Evolutionary conservation across 148 eudicot genomes (phyloP).

Genomic region (Arctostaphylos glauca): DNA sequence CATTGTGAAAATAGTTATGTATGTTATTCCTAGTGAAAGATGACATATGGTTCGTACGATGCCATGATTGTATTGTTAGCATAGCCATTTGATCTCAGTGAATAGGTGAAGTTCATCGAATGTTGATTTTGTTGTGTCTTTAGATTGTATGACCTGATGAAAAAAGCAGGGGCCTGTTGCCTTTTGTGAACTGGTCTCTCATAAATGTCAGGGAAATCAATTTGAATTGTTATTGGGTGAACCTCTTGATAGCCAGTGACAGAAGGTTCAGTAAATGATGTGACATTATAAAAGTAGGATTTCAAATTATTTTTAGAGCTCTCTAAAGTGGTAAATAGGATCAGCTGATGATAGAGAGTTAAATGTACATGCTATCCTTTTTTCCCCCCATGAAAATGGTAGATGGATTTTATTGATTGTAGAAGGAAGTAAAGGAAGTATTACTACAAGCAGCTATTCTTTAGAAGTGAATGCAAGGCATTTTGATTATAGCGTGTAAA

Average conservation of each 20-base stretch:
- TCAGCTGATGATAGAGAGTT: not conserved
- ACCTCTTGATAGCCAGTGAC: conserved; percentile 27
- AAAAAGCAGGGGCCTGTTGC: conserved; percentile 43
- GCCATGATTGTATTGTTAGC: not conserved
- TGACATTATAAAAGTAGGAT: conserved; percentile 10
- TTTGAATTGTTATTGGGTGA: conserved; percentile 50
- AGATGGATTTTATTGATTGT: not conserved
- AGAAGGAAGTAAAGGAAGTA: not conserved
- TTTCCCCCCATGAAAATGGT: not conserved
- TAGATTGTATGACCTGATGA: conserved; percentile 23
- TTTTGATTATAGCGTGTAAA: no score
- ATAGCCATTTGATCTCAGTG: not conserved
- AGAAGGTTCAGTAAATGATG: conserved; percentile 45
- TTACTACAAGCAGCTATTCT: no score
- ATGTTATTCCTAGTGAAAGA: not conserved
- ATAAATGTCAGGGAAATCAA: conserved; percentile 41
- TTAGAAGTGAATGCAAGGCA: not conserved
- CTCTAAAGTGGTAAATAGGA: not conserved
- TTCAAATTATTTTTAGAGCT: not conserved
- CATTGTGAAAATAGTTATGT: not conserved
- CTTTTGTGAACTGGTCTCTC: conserved; percentile 32
- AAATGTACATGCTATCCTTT: not conserved
- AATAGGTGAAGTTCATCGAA: not conserved
- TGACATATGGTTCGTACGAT: not conserved
- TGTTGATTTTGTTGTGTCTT: not conserved